Percentiles rank a stretch among this genome's conserved stretches.
Conservation (phyloP, 345 rosid species). For the Sonneratia caseolaris region DNA sequence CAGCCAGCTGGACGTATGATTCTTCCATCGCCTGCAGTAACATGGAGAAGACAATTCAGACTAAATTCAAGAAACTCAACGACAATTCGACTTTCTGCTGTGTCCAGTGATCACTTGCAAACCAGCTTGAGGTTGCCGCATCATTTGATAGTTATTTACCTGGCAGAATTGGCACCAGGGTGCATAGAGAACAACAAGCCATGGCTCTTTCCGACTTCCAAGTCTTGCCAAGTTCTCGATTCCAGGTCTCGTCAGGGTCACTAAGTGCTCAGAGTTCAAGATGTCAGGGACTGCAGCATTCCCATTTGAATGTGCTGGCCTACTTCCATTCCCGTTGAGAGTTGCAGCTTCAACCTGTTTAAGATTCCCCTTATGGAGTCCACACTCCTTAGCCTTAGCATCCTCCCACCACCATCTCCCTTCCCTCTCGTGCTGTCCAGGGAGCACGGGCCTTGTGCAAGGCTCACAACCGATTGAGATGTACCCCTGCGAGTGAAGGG, state of each 20-base stretch:
- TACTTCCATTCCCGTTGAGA: conserved; percentile 31
- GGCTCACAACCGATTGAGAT: conserved; percentile 97
- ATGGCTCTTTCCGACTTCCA: conserved; percentile 62
- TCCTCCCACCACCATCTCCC: conserved; percentile 99
- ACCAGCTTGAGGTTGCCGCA: neutral
- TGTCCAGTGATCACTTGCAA: neutral
- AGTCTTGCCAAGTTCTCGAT: conserved; percentile 67
- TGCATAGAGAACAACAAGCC: conserved; percentile 87
- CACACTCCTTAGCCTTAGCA: conserved; percentile 93
- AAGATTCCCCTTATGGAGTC: conserved; percentile 82
- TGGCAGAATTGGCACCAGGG: conserved; percentile 98
- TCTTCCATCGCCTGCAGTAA: conserved; percentile 62
- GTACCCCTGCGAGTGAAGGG: conserved; percentile 65
- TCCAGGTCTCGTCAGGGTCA: conserved; percentile 57
- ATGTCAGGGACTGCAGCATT: conserved; percentile 38
- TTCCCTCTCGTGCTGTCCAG: conserved; percentile 97
- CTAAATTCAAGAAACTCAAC: neutral
- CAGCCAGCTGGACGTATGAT: conserved; percentile 64
- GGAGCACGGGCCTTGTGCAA: conserved; percentile 86
- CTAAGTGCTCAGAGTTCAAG: conserved; percentile 51
- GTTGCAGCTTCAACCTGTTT: conserved; percentile 32
- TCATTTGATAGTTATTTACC: conserved; percentile 20
- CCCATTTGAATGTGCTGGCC: conserved; percentile 22
- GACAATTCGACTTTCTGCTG: neutral
- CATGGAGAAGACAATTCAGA: neutral